phyloP scores from a whole-genome alignment of 1,139 yeast species.

The Pichia sp. region DNA sequence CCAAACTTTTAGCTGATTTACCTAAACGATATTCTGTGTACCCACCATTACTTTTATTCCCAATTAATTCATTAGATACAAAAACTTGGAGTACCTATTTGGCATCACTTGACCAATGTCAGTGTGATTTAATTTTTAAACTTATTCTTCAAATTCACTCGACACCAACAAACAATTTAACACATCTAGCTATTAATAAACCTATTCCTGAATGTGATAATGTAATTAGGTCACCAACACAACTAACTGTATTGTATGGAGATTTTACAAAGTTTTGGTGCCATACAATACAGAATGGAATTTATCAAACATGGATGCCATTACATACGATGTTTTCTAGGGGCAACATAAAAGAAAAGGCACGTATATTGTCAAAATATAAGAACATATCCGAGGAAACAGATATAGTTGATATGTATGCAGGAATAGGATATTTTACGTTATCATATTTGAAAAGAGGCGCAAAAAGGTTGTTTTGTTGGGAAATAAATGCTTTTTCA shows the following conservation, averaged over 20 bases:
- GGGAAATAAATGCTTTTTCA: slow-evolving; percentile 89
- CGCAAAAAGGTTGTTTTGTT: slow-evolving; percentile 55
- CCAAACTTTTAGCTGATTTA: slow-evolving; percentile 17
- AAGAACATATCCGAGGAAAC: slow-evolving; percentile 1
- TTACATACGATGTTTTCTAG: slow-evolving; percentile 80
- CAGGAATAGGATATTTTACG: slow-evolving; percentile 85
- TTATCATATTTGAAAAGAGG: slow-evolving; percentile 55
- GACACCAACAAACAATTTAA: slow-evolving; percentile 8
- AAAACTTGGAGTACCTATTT: slow-evolving; percentile 32
- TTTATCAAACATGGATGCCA: slow-evolving; percentile 81
- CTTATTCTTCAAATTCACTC: slow-evolving; percentile 7
- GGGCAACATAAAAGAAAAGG: slow-evolving; percentile 83
- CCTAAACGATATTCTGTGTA: slow-evolving; percentile 60
- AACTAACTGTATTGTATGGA: slow-evolving; percentile 55
- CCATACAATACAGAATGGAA: slow-evolving; percentile 61
- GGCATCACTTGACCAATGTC: background rate
- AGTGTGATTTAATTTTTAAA: background rate
- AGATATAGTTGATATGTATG: slow-evolving; percentile 60
- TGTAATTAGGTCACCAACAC: slow-evolving; percentile 56
- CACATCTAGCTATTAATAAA: slow-evolving; percentile 67
- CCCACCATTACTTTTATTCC: slow-evolving; percentile 59
- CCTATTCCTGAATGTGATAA: slow-evolving; percentile 55
- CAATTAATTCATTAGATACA: slow-evolving; percentile 35
- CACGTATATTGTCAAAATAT: slow-evolving; percentile 47
- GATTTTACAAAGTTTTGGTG: slow-evolving; percentile 83